Evolutionary conservation across 2,329 filamentous ascomycete species (phyloP).

Genomic region (Trichoderma sp.): DNA sequence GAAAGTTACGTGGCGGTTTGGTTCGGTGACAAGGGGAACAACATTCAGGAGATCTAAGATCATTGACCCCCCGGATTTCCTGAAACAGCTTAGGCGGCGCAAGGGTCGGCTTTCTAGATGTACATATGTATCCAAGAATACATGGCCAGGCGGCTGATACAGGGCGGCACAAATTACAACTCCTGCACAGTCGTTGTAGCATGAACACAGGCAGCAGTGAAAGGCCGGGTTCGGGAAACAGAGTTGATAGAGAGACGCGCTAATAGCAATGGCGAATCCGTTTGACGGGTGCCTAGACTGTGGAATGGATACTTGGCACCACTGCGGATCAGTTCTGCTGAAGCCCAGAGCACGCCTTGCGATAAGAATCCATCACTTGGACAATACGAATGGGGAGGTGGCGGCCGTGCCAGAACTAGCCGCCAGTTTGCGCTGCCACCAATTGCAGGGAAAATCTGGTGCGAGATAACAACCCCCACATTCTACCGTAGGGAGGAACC

Average conservation of each 20-base stretch:
- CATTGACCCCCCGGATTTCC: slow-evolving; percentile 35
- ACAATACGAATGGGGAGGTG: slow-evolving; percentile 13
- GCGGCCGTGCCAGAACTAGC: slow-evolving; percentile 16
- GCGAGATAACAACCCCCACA: slow-evolving; percentile 23
- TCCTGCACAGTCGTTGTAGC: neutral
- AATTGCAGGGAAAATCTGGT: slow-evolving; percentile 19
- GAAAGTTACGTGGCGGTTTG: slow-evolving; percentile 23
- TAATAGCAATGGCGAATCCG: neutral
- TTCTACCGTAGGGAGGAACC: slow-evolving; percentile 12
- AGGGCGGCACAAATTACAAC: neutral
- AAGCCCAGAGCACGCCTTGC: slow-evolving; percentile 15
- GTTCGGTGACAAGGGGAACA: slow-evolving; percentile 29
- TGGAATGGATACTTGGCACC: neutral
- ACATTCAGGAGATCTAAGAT: slow-evolving; percentile 35
- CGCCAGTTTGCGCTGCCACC: slow-evolving; percentile 10
- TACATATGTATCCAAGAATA: neutral
- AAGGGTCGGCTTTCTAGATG: neutral
- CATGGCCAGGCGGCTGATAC: neutral
- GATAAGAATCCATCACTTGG: slow-evolving; percentile 11
- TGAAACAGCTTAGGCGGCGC: slow-evolving; percentile 27
- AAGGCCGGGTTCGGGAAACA: neutral
- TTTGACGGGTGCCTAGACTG: slow-evolving; percentile 5
- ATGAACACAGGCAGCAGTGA: neutral
- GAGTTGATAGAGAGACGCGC: neutral
- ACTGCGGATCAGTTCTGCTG: slow-evolving; percentile 3